Evolutionary conservation across 2,329 filamentous ascomycete species (phyloP).

Genomic region (Paecilomyces variotii): DNA sequence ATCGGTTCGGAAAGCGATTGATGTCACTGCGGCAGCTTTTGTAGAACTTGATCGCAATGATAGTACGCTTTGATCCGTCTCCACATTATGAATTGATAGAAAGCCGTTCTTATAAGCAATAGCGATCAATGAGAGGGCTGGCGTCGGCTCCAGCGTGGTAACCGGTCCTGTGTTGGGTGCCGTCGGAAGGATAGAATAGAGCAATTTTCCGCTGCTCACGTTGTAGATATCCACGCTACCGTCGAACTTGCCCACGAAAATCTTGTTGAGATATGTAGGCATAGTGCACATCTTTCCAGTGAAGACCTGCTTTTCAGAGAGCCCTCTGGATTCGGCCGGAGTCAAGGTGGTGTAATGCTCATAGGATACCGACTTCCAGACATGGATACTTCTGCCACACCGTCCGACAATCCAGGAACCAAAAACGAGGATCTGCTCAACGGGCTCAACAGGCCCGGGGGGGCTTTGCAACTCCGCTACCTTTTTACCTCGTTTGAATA

Average conservation of each 20-base stretch:
- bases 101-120: slow-evolving; percentile 78
- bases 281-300: slow-evolving; percentile 76
- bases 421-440: slow-evolving; percentile 72
- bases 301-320: slow-evolving; percentile 57
- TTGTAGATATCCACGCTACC: slow-evolving; percentile 97
- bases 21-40: slow-evolving; percentile 58
- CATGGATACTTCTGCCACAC: slow-evolving; percentile 65
- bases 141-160: slow-evolving; percentile 77
- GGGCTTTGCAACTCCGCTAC: slow-evolving; percentile 66
- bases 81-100: slow-evolving; percentile 72
- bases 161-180: slow-evolving; percentile 66
- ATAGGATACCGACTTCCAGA: slow-evolving; percentile 76
- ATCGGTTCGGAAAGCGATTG: slow-evolving; percentile 85
- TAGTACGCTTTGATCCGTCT: slow-evolving; percentile 66
- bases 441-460: slow-evolving; percentile 54
- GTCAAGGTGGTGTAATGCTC: slow-evolving; percentile 85
- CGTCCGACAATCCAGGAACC: slow-evolving; percentile 87
- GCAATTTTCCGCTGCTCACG: slow-evolving; percentile 77
- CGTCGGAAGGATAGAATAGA: slow-evolving; percentile 81
- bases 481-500: slow-evolving; percentile 86
- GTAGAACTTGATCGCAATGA: slow-evolving; percentile 59
- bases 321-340: slow-evolving; percentile 48
- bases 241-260: slow-evolving; percentile 80
- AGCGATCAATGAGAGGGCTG: slow-evolving; percentile 75
- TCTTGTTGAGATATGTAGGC: slow-evolving; percentile 93